Evolutionary conservation across 192 early-diverging fungal genomes (phyloP).

Genomic region (Rhizoclosmatium sp.): DNA sequence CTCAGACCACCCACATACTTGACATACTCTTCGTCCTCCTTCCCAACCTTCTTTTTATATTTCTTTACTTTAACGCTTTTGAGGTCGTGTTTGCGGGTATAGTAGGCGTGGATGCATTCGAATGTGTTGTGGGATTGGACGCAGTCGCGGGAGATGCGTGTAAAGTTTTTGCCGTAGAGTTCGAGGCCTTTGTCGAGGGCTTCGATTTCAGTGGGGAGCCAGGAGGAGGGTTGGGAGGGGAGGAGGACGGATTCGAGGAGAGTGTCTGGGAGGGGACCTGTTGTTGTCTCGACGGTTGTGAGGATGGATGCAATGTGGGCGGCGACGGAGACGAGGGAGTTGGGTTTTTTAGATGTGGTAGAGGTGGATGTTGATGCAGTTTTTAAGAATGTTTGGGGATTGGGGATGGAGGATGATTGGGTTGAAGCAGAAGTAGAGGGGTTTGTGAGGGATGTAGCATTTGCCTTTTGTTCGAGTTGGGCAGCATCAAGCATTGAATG

Average conservation of each 20-base stretch:
- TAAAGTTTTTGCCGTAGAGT: conserved; percentile 36
- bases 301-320: background rate
- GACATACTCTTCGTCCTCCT: conserved; percentile 40
- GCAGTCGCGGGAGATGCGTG: conserved; percentile 26
- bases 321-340: background rate
- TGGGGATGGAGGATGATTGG: background rate
- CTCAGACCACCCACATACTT: conserved; percentile 30
- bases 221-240: background rate
- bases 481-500: background rate
- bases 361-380: background rate
- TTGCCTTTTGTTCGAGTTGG: background rate
- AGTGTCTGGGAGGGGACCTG: conserved; percentile 23
- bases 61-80: conserved; percentile 21
- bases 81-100: conserved; percentile 30
- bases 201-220: conserved; percentile 35
- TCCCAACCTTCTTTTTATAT: conserved; percentile 34
- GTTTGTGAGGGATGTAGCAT: background rate
- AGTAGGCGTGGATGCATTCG: conserved; percentile 41
- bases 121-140: conserved; percentile 13
- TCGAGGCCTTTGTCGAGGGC: conserved; percentile 36
- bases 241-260: conserved; percentile 21
- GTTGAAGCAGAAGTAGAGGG: background rate
- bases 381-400: background rate
- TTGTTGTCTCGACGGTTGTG: conserved; percentile 6
- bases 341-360: background rate